These are phyloP conservation scores for Hymenoscyphus repandus DNA, from an alignment of 2,329 filamentous ascomycete species.

Conservation along the genomic window DNA sequence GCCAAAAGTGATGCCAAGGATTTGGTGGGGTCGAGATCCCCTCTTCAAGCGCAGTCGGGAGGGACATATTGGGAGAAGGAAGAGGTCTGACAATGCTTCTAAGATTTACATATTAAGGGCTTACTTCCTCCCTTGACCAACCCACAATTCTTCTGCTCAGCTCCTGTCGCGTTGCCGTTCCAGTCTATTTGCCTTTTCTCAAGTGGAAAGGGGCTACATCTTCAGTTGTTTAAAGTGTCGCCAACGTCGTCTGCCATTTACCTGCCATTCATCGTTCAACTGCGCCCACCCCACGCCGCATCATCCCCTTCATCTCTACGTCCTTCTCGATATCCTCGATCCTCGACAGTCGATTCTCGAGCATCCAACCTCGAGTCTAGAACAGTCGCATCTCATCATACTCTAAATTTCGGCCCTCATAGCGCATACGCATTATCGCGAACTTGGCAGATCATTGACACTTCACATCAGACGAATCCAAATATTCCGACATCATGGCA, in stretches of 20 bases:
- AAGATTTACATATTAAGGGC: not conserved
- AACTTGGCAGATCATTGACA: not conserved
- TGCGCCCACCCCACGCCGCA: not conserved
- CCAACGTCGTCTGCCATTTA: no score
- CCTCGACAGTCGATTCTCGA: no score
- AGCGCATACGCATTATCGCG: not conserved
- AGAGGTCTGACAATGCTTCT: not conserved
- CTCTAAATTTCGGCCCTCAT: not conserved
- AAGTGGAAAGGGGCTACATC: no score
- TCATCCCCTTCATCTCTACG: not conserved
- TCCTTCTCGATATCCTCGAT: not conserved
- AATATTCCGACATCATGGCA: conserved; percentile 25
- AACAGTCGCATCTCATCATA: no score
- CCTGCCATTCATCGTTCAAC: not conserved
- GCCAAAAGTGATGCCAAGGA: no score
- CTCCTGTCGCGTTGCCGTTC: not conserved
- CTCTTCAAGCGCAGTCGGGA: not conserved
- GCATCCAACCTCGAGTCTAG: no score
- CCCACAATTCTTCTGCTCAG: not conserved
- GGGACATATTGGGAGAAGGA: not conserved
- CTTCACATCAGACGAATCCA: not conserved
- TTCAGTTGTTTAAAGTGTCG: not conserved
- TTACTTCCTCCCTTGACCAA: not conserved
- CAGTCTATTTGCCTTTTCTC: not conserved
- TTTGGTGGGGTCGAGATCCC: not conserved